phyloP scores from a whole-genome alignment of 2,329 filamentous ascomycete species.

The Penicillium polonicum region DNA sequence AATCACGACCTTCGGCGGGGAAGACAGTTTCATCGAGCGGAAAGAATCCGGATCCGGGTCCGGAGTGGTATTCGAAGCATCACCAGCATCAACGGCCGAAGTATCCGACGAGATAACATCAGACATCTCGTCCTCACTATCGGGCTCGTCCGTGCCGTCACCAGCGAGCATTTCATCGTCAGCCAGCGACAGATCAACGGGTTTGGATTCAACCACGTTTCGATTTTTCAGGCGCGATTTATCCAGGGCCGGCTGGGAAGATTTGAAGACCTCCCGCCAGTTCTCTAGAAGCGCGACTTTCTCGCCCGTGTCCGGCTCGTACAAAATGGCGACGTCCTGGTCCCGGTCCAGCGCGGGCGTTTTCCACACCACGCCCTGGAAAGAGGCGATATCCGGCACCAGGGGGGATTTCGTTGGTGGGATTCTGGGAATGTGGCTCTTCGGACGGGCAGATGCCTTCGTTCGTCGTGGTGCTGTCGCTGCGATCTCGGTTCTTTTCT shows the following conservation, averaged over 20 bases:
- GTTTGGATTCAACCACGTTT: neutral
- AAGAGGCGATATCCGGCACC: conserved; percentile 29
- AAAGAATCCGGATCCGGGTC: conserved; percentile 10
- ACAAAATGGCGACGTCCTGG: conserved; percentile 25
- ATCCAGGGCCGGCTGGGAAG: conserved; percentile 33
- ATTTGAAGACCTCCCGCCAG: conserved; percentile 47
- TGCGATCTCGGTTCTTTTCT: conserved; percentile 10
- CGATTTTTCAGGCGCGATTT: conserved; percentile 23
- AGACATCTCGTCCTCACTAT: conserved; percentile 22
- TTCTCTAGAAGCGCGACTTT: conserved; percentile 47
- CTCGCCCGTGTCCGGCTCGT: conserved; percentile 42
- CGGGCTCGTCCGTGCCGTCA: conserved; percentile 7
- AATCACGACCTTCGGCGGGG: conserved; percentile 19
- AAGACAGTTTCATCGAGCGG: neutral
- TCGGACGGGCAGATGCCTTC: conserved; percentile 11
- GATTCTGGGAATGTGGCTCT: neutral
- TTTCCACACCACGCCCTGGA: conserved; percentile 45
- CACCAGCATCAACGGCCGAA: conserved; percentile 17
- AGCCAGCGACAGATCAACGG: conserved; percentile 1
- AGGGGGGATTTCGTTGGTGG: conserved; percentile 10
- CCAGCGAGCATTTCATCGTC: conserved; percentile 1
- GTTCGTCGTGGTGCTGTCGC: conserved; percentile 18
- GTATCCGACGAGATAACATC: conserved; percentile 17
- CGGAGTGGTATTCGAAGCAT: conserved; percentile 25
- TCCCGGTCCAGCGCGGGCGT: conserved; percentile 27